Percentiles rank a stretch among this genome's conserved stretches.
Conservation (phyloP, 1,284 basidiomycete species). For the Trichosporon inkin region DNA sequence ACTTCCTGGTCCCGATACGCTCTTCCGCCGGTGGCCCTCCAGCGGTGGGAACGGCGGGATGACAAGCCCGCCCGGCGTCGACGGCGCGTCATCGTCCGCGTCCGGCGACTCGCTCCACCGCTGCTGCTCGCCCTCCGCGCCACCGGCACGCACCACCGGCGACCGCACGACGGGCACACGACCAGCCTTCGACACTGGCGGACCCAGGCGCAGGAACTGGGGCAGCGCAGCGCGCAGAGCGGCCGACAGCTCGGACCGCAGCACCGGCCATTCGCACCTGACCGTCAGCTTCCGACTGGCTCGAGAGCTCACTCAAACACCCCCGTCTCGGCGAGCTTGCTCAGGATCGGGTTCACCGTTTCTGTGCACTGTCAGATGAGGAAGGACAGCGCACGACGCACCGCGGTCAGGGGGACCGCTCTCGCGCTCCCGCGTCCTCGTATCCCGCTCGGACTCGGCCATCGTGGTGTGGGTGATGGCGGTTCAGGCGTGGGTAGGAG, state of each 20-base stretch:
- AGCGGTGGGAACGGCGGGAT: conserved; percentile 72
- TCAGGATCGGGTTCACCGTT: conserved; percentile 58
- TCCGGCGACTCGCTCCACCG: conserved; percentile 12
- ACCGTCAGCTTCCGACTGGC: conserved; percentile 6
- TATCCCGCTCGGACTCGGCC: conserved; percentile 1
- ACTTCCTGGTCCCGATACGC: not conserved
- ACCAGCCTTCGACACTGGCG: conserved; percentile 9
- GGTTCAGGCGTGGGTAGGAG: not conserved
- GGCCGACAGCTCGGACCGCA: conserved; percentile 55
- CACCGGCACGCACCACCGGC: not conserved
- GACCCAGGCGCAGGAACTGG: conserved; percentile 24
- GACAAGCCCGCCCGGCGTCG: conserved; percentile 61
- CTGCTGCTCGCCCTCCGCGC: not conserved
- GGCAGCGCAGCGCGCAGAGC: conserved; percentile 26
- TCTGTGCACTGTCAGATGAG: conserved; percentile 10
- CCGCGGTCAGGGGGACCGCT: conserved; percentile 13
- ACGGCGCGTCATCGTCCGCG: conserved; percentile 32
- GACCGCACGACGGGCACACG: conserved; percentile 4
- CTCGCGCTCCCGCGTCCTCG: conserved; percentile 1
- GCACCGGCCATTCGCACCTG: conserved; percentile 68
- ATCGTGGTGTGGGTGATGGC: not conserved
- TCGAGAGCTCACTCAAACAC: conserved; percentile 58
- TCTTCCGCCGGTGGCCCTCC: conserved; percentile 52
- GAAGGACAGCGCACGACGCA: not conserved
- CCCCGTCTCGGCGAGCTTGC: conserved; percentile 66